Percentiles rank a stretch among this genome's conserved stretches.
Evolutionary conservation across 768 basidiomycete genomes (phyloP).

Genomic region (Russula virescens): DNA sequence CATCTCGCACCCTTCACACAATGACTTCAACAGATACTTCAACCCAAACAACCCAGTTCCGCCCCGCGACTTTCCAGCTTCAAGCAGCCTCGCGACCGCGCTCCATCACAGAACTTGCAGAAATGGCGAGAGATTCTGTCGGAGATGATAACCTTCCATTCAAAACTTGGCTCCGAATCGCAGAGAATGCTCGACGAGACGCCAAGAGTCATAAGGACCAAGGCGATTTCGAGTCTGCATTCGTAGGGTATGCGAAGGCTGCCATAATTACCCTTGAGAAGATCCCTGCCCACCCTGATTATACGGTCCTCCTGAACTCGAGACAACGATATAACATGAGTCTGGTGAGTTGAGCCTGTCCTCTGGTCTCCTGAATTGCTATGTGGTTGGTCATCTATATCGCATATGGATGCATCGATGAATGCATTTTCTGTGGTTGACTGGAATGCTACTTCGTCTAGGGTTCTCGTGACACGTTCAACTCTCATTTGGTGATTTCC

Average conservation of each 20-base stretch:
- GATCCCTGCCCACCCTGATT: constrained; percentile 66
- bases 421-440: not conserved
- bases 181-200: constrained; percentile 55
- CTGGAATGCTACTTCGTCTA: not conserved
- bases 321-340: constrained; percentile 62
- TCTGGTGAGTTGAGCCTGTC: constrained; percentile 46
- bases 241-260: constrained; percentile 64
- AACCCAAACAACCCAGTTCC: constrained; percentile 11
- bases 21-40: constrained; percentile 7
- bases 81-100: constrained; percentile 30
- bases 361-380: not conserved
- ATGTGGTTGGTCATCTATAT: constrained; percentile 7
- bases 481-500: not conserved
- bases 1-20: not conserved
- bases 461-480: not conserved
- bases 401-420: not conserved
- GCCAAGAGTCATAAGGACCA: constrained; percentile 28
- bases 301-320: constrained; percentile 45
- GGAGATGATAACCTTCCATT: constrained; percentile 56
- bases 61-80: constrained; percentile 10
- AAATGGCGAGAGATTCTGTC: constrained; percentile 46
- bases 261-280: constrained; percentile 75
- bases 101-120: constrained; percentile 61
- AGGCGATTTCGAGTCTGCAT: constrained; percentile 64
- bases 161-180: constrained; percentile 61